These are phyloP conservation scores for Candida anglica DNA, from an alignment of 805 yeast genomes.

Conservation along the genomic window DNA sequence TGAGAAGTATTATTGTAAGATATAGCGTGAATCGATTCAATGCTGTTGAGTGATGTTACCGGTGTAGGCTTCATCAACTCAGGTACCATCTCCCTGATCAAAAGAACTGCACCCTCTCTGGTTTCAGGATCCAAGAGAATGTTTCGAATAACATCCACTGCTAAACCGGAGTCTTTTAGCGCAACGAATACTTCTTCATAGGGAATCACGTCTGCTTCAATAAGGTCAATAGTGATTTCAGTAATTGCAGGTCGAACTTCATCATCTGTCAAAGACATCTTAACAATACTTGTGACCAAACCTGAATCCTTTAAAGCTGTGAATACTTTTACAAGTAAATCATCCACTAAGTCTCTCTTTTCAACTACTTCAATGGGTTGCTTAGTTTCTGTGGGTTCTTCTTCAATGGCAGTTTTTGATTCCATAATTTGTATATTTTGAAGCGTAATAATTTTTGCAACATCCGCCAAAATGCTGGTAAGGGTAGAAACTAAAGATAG, in stretches of 20 bases:
- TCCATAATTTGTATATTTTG: conserved; percentile 2
- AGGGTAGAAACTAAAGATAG: too few relatives aligned
- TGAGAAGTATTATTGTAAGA: too few relatives aligned
- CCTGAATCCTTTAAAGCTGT: conserved; percentile 24
- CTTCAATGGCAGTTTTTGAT: neutral
- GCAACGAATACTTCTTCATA: conserved; percentile 27
- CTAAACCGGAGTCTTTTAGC: conserved; percentile 25
- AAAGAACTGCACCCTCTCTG: conserved; percentile 20
- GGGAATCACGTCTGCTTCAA: conserved; percentile 27
- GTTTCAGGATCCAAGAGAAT: conserved; percentile 24
- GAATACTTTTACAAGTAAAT: conserved; percentile 18
- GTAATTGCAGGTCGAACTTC: conserved; percentile 20
- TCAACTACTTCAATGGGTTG: conserved; percentile 8
- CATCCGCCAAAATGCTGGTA: too few relatives aligned
- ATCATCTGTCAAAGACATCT: conserved; percentile 24
- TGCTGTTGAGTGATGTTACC: too few relatives aligned
- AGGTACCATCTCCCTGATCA: conserved; percentile 11
- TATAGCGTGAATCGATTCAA: too few relatives aligned
- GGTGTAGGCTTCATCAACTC: conserved; percentile 4
- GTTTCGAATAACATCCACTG: conserved; percentile 20
- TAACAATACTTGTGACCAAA: conserved; percentile 22
- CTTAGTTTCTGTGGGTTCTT: neutral
- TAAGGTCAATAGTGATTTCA: conserved; percentile 18
- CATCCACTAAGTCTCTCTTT: conserved; percentile 13
- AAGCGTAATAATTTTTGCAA: too few relatives aligned